Conservation (phyloP, 306 rosid genomes). For the Pterocarpus macrocarpus region DNA sequence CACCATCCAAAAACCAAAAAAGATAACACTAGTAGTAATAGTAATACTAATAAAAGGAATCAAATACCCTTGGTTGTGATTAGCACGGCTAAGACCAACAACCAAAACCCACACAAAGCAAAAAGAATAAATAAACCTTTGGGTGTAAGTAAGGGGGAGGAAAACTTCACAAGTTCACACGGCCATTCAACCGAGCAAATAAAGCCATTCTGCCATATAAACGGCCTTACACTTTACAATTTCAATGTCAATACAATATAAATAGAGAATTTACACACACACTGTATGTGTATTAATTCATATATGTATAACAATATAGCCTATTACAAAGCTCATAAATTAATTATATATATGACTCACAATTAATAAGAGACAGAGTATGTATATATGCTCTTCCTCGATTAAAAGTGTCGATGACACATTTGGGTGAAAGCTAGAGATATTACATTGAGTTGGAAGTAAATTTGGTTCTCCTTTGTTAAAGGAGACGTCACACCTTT, state of each 20-base stretch:
- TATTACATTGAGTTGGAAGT: conserved; percentile 57
- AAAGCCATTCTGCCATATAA: conserved; percentile 1
- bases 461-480: conserved; percentile 50
- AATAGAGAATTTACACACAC: conserved; percentile 5
- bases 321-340: conserved; percentile 17
- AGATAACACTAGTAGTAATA: not conserved
- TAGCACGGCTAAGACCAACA: conserved; percentile 28
- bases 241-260: conserved; percentile 24
- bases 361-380: too few relatives aligned
- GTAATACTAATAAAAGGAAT: not conserved
- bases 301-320: not conserved
- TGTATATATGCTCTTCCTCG: not conserved
- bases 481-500: conserved; percentile 61
- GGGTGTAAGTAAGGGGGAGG: not conserved
- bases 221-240: not conserved
- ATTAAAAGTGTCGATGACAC: not conserved
- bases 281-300: not conserved
- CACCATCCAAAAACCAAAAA: not conserved
- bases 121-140: not conserved
- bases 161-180: not conserved
- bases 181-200: not conserved
- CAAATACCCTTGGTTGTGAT: conserved; percentile 1
- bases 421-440: conserved; percentile 61
- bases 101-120: not conserved
- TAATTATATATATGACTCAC: too few relatives aligned